Evolutionary conservation across 192 early-diverging fungal genomes (phyloP), one percentile per base, ranked within the genome.

Genomic region (Gigaspora rosea): DNA sequence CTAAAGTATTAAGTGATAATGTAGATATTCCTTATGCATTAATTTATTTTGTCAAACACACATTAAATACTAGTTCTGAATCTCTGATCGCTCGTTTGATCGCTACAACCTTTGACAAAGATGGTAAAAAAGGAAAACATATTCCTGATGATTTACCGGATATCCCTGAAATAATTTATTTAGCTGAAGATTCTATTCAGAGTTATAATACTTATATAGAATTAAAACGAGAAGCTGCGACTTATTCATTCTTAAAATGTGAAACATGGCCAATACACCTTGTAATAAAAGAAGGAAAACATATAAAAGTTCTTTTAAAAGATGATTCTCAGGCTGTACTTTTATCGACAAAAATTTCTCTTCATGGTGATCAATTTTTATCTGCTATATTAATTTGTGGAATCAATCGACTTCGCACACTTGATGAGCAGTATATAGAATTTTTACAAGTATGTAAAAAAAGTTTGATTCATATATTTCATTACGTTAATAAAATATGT

Each of bases 371-470:
- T 27, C 27, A 27, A 27, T 27, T 27, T 27, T 27, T 27, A 27
- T 27, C 27, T 27, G 27, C 27, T 27, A 27, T 27, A 27, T 27
- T 27, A 27, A 27, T 27, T 27, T 27, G 27, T 27, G 27, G 27
- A 27, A 27, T 27, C 27, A 27, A 27, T 27, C 1, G 3, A 63
- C 58, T 8, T 16, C 36, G 57, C 18, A 46, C 58, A 15, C 46
- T 75, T 50, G 73, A 75, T 51, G 13, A n/a, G 11, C 58, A 75
- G 18, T 75, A 75, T 12, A 22, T 33, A 20, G 80, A 84, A 52
- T 84, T 84, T 20, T 58, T 81, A 49, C 76, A 72, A 1, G 76
- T 84, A 10, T 3, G 9, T 52, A 52, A 13, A 13, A 12, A 13
- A 13, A 13, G 15, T 5, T 52, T 52, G 0, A 27, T 27, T 66